Percentiles rank a stretch among this genome's conserved stretches.
Evolutionary conservation across 139 green algal genomes (phyloP).

Genomic region (Astrephomene gubernaculifera): DNA sequence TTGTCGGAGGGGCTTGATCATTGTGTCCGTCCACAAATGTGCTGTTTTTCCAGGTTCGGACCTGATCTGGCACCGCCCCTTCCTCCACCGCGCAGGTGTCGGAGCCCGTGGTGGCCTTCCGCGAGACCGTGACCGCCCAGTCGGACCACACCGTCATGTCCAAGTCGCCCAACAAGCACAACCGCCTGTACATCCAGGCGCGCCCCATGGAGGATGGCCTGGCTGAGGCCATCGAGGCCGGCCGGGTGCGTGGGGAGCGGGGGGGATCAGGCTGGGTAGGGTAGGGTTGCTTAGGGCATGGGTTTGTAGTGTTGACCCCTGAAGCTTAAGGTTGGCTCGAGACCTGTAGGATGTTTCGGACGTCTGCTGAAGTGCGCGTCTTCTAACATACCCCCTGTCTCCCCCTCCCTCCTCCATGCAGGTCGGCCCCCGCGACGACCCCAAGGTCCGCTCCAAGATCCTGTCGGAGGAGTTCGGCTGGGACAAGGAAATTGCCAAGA

Average conservation of each 20-base stretch:
- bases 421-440: conserved; percentile 92
- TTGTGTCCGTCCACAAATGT: too few species aligned
- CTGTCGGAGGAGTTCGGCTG: conserved; percentile 97
- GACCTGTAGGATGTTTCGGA: too few species aligned
- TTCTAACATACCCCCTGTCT: too few species aligned
- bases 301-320: too few species aligned
- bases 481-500: conserved; percentile 99
- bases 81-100: conserved; percentile 76
- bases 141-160: conserved; percentile 96
- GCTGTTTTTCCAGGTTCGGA: too few species aligned
- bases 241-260: conserved; percentile 60
- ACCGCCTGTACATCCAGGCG: conserved; percentile 97
- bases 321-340: too few species aligned
- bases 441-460: conserved; percentile 91
- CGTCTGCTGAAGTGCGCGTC: too few species aligned
- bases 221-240: conserved; percentile 98
- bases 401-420: conserved; percentile 3
- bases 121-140: conserved; percentile 91
- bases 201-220: conserved; percentile 97
- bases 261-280: background rate
- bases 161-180: conserved; percentile 99
- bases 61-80: too few species aligned
- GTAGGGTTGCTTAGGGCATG: too few species aligned
- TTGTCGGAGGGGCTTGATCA: too few species aligned
- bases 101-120: conserved; percentile 98